Conservation (phyloP, 495 filamentous ascomycete genomes). For the Pseudevernia furfuracea region DNA sequence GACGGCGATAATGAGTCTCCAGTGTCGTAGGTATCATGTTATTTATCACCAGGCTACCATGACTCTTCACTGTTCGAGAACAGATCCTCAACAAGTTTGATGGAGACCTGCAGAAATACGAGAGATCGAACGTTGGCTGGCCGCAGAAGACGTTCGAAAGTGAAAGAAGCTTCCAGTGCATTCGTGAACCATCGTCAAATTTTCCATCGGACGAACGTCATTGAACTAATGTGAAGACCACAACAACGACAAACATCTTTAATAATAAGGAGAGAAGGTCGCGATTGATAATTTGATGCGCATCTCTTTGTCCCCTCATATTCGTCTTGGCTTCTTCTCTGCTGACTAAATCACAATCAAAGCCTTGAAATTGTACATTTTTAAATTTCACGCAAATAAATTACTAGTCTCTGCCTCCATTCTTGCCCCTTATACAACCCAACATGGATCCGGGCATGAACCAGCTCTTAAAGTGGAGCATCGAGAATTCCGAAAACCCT, state of each 20-base stretch:
- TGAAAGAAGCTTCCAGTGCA: slow-evolving; percentile 16
- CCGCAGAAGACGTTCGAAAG: slow-evolving; percentile 10
- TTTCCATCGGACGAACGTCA: not conserved
- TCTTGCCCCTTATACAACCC: not conserved
- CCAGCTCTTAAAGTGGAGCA: slow-evolving; percentile 87
- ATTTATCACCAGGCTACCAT: not conserved
- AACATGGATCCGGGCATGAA: slow-evolving; percentile 55
- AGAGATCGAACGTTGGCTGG: not conserved
- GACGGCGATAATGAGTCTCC: not conserved
- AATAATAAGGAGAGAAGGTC: no score
- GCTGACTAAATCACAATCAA: not conserved
- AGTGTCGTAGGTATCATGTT: not conserved
- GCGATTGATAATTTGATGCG: not conserved
- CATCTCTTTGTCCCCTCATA: not conserved
- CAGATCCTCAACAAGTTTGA: no score
- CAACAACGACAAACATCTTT: not conserved
- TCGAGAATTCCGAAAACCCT: slow-evolving; percentile 62
- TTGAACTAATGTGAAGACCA: not conserved
- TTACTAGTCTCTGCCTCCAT: no score
- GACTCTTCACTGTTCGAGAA: not conserved
- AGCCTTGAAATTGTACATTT: not conserved
- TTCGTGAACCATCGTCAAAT: slow-evolving; percentile 2
- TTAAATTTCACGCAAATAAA: not conserved
- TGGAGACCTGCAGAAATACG: not conserved
- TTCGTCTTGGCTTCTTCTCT: not conserved